These are phyloP conservation scores for Beauveria brongniartii DNA, from an alignment of 2,329 filamentous ascomycete species.

Conservation along the genomic window DNA sequence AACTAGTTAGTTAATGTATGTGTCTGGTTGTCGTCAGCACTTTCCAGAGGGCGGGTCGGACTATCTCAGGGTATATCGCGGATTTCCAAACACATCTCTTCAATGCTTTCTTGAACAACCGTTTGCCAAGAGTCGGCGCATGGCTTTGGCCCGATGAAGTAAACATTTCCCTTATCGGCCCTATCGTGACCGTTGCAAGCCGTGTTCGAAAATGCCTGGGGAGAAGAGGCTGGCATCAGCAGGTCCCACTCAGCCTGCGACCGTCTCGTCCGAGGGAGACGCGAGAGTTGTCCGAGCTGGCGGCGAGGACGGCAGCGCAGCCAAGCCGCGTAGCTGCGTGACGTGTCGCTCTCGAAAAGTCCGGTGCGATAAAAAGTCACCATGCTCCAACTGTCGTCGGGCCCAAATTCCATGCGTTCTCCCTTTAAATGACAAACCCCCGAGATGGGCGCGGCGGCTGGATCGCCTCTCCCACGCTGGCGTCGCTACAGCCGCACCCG, in stretches of 20 bases:
- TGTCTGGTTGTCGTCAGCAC: slow-evolving; percentile 3
- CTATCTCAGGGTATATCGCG: not conserved
- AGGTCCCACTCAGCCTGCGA: not conserved
- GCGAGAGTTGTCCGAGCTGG: not conserved
- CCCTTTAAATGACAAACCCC: slow-evolving; percentile 40
- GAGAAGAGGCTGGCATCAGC: not conserved
- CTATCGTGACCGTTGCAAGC: not conserved
- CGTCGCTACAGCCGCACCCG: slow-evolving; percentile 25
- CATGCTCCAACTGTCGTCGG: slow-evolving; percentile 48
- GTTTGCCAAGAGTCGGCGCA: not conserved
- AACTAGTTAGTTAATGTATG: too few species aligned
- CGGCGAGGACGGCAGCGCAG: not conserved
- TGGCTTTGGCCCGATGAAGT: not conserved
- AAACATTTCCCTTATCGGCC: not conserved
- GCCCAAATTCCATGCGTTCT: slow-evolving; percentile 44
- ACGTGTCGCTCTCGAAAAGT: slow-evolving; percentile 48
- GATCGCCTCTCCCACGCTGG: slow-evolving; percentile 29
- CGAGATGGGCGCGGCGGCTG: slow-evolving; percentile 46
- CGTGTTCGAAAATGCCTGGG: too few species aligned
- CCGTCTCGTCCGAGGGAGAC: slow-evolving; percentile 16
- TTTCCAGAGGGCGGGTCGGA: not conserved
- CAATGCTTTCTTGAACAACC: not conserved
- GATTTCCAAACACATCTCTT: not conserved
- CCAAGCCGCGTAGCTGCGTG: slow-evolving; percentile 39
- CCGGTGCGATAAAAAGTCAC: slow-evolving; percentile 47